A percentile compares a stretch with the other conserved stretches of the same genome.
phyloP scores from a whole-genome alignment of 78 protist genomes.

The Protostelium mycophagum region DNA sequence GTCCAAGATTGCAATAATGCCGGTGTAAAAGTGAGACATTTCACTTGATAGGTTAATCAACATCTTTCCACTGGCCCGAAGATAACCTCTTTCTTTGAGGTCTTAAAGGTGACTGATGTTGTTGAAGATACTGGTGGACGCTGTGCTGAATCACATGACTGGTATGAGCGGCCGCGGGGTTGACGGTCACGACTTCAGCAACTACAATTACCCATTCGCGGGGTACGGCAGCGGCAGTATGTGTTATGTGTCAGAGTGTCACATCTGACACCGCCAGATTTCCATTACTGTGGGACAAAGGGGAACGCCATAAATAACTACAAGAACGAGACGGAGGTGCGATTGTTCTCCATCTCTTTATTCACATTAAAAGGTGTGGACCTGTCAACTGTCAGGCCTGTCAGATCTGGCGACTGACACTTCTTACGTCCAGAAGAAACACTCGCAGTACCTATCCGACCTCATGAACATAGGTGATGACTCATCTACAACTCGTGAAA shows the following conservation, averaged over 20 bases:
- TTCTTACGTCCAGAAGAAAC: background rate
- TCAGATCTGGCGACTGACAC: background rate
- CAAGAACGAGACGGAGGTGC: background rate
- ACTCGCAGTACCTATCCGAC: background rate
- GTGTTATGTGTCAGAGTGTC: background rate
- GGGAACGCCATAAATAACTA: background rate
- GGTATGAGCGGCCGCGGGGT: background rate
- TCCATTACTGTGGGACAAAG: background rate
- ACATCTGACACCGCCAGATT: background rate
- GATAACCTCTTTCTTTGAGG: too few relatives aligned
- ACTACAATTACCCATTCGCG: background rate
- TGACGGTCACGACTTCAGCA: background rate
- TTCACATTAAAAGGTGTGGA: background rate
- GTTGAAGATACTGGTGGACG: background rate
- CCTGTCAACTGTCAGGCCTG: background rate
- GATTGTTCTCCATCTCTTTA: background rate
- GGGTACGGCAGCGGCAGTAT: background rate
- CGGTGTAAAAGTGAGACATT: background rate
- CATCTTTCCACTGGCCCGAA: too few relatives aligned
- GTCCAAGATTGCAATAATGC: background rate
- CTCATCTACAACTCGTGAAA: too few relatives aligned
- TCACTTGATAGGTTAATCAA: too few relatives aligned
- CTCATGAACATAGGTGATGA: conserved; percentile 11
- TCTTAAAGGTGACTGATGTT: too few relatives aligned
- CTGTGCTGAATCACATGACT: background rate